A percentile compares a stretch with the other conserved stretches of the same genome.
Conservation (phyloP, 257 asterid genomes). For the Coffea eugenioides region DNA sequence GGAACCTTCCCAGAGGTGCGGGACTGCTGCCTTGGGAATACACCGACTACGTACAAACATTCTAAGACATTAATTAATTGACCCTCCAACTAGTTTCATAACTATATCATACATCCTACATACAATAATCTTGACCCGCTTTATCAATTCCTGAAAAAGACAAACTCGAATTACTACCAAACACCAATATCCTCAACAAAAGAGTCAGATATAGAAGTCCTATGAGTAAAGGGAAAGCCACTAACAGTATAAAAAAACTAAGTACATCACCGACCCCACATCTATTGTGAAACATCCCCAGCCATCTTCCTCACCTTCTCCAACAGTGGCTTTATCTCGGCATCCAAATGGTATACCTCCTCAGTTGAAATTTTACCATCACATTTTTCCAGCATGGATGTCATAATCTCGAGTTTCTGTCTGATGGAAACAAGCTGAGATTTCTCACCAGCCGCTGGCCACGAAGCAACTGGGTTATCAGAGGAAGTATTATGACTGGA, state of each 20-base stretch:
- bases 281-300: conserved; percentile 19
- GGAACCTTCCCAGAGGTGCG: neutral
- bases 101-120: neutral
- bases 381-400: conserved; percentile 32
- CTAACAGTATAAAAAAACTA: neutral
- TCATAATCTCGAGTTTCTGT: conserved; percentile 27
- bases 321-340: conserved; percentile 31
- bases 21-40: neutral
- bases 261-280: neutral
- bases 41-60: neutral
- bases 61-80: neutral
- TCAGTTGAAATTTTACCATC: conserved; percentile 29
- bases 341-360: conserved; percentile 33
- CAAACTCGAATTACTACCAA: neutral
- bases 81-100: neutral
- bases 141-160: neutral
- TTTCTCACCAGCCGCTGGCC: conserved; percentile 25
- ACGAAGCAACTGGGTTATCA: conserved; percentile 20
- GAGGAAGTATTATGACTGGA: conserved; percentile 18
- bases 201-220: neutral
- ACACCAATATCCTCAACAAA: neutral
- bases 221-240: neutral
- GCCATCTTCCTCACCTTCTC: conserved; percentile 34
- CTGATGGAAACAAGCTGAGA: conserved; percentile 24
- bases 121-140: neutral